phyloP scores from a whole-genome alignment of 1,284 basidiomycete genomes.

The Naganishia cerealis region DNA sequence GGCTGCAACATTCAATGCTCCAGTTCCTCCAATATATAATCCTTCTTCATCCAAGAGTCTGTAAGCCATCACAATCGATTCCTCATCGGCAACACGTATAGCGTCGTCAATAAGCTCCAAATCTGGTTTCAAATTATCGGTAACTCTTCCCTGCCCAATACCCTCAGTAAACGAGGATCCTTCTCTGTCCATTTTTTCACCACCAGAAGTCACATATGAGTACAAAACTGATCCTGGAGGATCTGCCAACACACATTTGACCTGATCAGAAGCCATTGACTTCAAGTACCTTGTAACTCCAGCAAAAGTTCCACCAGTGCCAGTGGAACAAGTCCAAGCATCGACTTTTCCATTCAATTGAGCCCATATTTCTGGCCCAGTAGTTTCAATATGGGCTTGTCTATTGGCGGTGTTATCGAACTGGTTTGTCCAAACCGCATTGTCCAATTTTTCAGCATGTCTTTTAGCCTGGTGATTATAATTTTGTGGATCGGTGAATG shows the following conservation, averaged over 20 bases:
- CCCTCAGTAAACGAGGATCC: slow-evolving; percentile 92
- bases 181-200: slow-evolving; percentile 75
- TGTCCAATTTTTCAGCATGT: slow-evolving; percentile 74
- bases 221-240: slow-evolving; percentile 92
- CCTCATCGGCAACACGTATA: slow-evolving; percentile 81
- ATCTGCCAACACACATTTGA: slow-evolving; percentile 91
- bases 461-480: slow-evolving; percentile 98
- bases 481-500: slow-evolving; percentile 92
- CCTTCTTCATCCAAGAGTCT: slow-evolving; percentile 89
- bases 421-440: slow-evolving; percentile 98
- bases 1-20: slow-evolving; percentile 92
- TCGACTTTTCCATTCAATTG: slow-evolving; percentile 79
- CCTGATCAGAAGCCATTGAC: slow-evolving; percentile 76
- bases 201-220: slow-evolving; percentile 78
- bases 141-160: slow-evolving; percentile 97
- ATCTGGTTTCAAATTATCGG: slow-evolving; percentile 87
- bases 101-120: slow-evolving; percentile 77
- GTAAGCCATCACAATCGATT: slow-evolving; percentile 91
- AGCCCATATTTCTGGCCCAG: slow-evolving; percentile 95
- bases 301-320: slow-evolving; percentile 92
- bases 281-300: slow-evolving; percentile 82
- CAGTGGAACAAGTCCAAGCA: slow-evolving; percentile 89
- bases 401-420: slow-evolving; percentile 95
- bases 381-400: slow-evolving; percentile 80
- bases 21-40: slow-evolving; percentile 92